Conservation (phyloP, 2,329 filamentous ascomycete genomes). For the Penicillium sp. region DNA sequence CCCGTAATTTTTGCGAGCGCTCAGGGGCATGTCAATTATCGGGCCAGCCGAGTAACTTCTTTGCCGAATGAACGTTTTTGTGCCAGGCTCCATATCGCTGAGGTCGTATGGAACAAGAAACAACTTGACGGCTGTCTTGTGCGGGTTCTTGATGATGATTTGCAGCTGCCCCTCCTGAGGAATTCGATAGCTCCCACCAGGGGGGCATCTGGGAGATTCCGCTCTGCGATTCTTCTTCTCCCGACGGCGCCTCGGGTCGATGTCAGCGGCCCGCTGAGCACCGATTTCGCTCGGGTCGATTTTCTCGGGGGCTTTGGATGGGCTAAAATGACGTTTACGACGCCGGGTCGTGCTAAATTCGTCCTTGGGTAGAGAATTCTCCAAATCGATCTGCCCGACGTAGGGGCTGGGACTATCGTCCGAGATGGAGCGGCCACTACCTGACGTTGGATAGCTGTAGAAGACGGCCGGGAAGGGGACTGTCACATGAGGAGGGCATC, state of each 20-base stretch:
- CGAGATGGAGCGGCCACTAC: slow-evolving; percentile 63
- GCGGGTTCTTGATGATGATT: slow-evolving; percentile 96
- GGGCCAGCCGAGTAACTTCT: slow-evolving; percentile 88
- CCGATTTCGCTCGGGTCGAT: slow-evolving; percentile 15
- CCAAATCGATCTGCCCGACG: slow-evolving; percentile 88
- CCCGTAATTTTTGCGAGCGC: slow-evolving; percentile 46
- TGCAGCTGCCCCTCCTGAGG: slow-evolving; percentile 92
- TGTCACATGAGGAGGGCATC: slow-evolving; percentile 86
- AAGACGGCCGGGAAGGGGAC: slow-evolving; percentile 93
- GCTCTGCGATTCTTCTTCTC: slow-evolving; percentile 65
- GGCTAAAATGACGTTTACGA: slow-evolving; percentile 45
- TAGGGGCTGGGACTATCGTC: slow-evolving; percentile 94
- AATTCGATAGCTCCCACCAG: slow-evolving; percentile 89
- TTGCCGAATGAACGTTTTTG: slow-evolving; percentile 94
- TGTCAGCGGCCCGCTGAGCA: slow-evolving; percentile 23
- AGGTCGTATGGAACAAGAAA: slow-evolving; percentile 94
- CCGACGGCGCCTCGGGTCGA: slow-evolving; percentile 48
- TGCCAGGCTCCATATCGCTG: slow-evolving; percentile 86
- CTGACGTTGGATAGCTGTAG: slow-evolving; percentile 81
- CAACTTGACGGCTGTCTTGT: slow-evolving; percentile 96
- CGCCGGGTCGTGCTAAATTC: slow-evolving; percentile 43
- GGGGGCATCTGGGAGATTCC: slow-evolving; percentile 67
- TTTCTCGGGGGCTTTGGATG: slow-evolving; percentile 18
- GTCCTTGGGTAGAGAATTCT: slow-evolving; percentile 69
- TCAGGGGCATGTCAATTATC: slow-evolving; percentile 71